Base-by-base conservation (phyloP, 225 moss, liverwort and hornwort genomes). In the Climacium dendroides region DNA sequence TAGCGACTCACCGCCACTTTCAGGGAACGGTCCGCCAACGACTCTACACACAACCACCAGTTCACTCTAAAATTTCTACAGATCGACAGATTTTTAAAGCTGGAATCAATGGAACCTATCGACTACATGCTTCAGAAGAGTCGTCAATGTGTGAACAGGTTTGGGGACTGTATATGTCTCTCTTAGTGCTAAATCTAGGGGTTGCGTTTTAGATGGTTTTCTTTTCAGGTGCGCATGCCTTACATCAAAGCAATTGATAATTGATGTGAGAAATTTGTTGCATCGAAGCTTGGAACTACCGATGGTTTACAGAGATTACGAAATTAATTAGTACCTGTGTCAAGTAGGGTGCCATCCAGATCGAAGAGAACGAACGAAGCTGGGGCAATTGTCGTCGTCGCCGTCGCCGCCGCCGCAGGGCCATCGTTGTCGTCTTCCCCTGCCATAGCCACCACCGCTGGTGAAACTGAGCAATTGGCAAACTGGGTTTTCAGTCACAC, bases 321-420 rank as follows among this genome's bases (percentile, higher is more conserved):
- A 63, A 23, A 28, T 39, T 17, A 4, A 22, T 20, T 6, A 20
- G 62, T 85, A 95, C 94, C 96, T 60, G 97, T 96, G 87, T 97
- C 95, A 34, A 97, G 92, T 18, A 97, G 90, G 22, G 97, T 97
- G 73, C 97, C 97, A 58, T 97, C 97, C 70, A 97, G 94, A 84
- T 97, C 97, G 72, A 96, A 88, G 79, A 97, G 90, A 18, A 96
- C 82, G n/a, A 88, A 89, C 41, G 92, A 85, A 37, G 59, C 87
- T 5, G 52, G 71, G 39, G 30, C 70, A 43, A 48, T 26, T 43
- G 67, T 66, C 59, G 22, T 16, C 7, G 32, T 43, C 22, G 89
- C 74, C 53, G 17, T 63, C 83, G 34, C 25, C 78, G 34, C 4
- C 48, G 65, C 12, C 19, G 48, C 72, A 54, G 41, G 74, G 74